A percentile compares a stretch with the other conserved stretches of the same genome.
Conservation (phyloP, 345 rosid genomes). For the Sonneratia alba region DNA sequence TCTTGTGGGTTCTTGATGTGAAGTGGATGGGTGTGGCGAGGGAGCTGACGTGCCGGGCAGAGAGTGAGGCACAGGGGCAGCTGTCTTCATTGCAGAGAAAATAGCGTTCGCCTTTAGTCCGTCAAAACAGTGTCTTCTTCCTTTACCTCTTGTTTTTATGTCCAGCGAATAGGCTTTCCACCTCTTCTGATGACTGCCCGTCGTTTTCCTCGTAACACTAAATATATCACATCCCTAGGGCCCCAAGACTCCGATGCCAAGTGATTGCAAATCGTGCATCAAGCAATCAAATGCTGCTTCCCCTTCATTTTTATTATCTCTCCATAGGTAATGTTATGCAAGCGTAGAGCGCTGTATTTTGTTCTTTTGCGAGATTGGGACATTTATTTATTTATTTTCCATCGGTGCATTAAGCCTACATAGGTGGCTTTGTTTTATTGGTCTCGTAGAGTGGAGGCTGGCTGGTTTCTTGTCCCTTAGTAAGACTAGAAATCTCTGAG, state of each 20-base stretch:
- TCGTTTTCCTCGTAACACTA: no score
- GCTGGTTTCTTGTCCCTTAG: background rate
- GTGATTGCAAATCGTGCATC: background rate
- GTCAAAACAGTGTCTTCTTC: background rate
- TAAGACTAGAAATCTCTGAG: background rate
- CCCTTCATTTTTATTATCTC: background rate
- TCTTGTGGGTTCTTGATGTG: background rate
- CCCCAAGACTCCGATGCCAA: background rate
- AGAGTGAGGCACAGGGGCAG: constrained; percentile 1
- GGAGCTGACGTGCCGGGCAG: background rate
- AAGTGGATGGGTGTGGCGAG: background rate
- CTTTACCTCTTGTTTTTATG: background rate
- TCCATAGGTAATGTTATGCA: background rate
- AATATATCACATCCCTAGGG: background rate
- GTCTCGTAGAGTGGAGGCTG: background rate
- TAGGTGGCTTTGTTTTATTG: background rate
- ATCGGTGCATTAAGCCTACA: background rate
- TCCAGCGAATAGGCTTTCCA: constrained; percentile 2
- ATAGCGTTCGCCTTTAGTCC: background rate
- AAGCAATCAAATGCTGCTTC: background rate
- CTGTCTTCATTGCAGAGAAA: background rate
- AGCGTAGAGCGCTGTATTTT: background rate
- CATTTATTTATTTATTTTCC: background rate
- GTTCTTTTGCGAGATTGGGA: background rate
- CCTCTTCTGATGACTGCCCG: background rate